Base-by-base conservation (phyloP, 768 basidiomycete species). In the Auriscalpium orientale region DNA sequence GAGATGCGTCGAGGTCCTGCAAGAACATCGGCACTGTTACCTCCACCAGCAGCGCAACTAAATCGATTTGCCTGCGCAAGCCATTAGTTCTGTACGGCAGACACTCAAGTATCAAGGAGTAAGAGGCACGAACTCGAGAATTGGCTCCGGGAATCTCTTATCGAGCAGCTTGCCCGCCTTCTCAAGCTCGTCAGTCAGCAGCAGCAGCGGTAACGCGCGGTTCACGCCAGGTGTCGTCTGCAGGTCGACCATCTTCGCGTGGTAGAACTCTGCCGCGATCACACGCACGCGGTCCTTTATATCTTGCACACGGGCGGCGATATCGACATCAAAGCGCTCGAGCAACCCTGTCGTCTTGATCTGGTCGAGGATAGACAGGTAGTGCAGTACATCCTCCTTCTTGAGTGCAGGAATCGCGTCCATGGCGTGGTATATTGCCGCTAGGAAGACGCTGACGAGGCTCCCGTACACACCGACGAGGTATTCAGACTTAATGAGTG, bases 181-280 rank as follows among this genome's bases (percentile, higher is more conserved):
- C 76, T 95, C 92, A 2, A 97, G 72, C 72, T 95, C 95, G 48
- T 89, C 87, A 4, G 90, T 91, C 81, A 95, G 83, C 33, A 89
- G 69, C 33, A 95, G 71, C 38, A 95, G 72, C 1, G 92, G 91
- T 37, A 91, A 71, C 0, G 92, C 90, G 44, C 85, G 77, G 64
- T 93, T 92, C 12, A 88, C 86, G 1, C 89, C 90, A 4, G 88
- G 87, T 7, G 82, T 73, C 3, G 80, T 71, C 61, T 82, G 81
- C 62, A 89, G 74, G 62, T 85, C 82, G 45, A 79, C 75, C 62
- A 82, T 78, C 71, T 82, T 86, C 54, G 71, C 68, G 15, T 79
- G 80, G 64, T 87, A 91, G 72, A 77, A 83, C 9, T 82, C 73
- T 7, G 74, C 75, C 3, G 85, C 74, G 1, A 89, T 77, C 43